phyloP scores from a whole-genome alignment of 441 rosid species.

The Erysimum cheiri region DNA sequence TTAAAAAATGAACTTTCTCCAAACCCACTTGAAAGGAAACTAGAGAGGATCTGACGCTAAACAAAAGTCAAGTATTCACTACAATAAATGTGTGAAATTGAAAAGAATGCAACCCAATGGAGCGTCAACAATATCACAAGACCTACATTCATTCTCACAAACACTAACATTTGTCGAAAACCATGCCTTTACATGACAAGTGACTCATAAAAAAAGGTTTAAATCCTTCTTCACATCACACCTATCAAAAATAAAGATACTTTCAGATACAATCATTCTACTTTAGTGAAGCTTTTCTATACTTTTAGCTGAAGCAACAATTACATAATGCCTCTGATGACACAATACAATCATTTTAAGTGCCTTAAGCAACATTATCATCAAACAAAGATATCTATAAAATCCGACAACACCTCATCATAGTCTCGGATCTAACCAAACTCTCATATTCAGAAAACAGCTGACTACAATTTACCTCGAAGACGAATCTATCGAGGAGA shows the following conservation, averaged over 20 bases:
- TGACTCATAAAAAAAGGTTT: not conserved
- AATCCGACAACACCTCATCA: not conserved
- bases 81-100: not conserved
- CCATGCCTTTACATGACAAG: no score
- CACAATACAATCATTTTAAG: slow-evolving; percentile 27
- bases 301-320: slow-evolving; percentile 32
- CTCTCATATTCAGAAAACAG: not conserved
- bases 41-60: no score
- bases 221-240: slow-evolving; percentile 25
- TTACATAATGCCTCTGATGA: slow-evolving; percentile 1
- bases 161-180: not conserved
- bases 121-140: slow-evolving; percentile 4
- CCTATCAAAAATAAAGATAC: slow-evolving; percentile 22
- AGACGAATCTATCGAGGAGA: slow-evolving; percentile 83
- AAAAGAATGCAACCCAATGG: slow-evolving; percentile 1
- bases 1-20: slow-evolving; percentile 5
- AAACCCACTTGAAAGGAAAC: slow-evolving; percentile 7
- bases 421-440: not conserved
- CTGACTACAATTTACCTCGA: slow-evolving; percentile 59
- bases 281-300: not conserved
- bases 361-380: slow-evolving; percentile 7
- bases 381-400: not conserved
- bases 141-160: slow-evolving; percentile 17
- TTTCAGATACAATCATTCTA: slow-evolving; percentile 34
- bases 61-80: no score